Evolutionary conservation across 495 filamentous ascomycete genomes (phyloP).

Genomic region (Xylaria flabelliformis): DNA sequence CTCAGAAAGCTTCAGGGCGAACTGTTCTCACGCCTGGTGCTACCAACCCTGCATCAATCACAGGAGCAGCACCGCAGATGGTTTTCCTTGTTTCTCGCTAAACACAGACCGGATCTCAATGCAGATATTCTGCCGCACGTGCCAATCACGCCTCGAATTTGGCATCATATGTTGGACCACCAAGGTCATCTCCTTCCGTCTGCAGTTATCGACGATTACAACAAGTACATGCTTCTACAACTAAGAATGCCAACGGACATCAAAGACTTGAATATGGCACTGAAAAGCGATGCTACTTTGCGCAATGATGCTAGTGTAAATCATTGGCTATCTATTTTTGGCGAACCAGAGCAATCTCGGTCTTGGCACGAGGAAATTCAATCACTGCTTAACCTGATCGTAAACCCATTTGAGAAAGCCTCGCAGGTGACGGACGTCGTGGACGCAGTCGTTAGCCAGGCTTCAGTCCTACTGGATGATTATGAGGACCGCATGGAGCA

Average conservation of each 20-base stretch:
- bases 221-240: slow-evolving; percentile 1
- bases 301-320: slow-evolving; percentile 26
- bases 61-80: slow-evolving; percentile 29
- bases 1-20: slow-evolving; percentile 24
- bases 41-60: slow-evolving; percentile 31
- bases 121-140: slow-evolving; percentile 29
- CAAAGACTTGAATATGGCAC: slow-evolving; percentile 26
- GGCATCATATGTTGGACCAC: slow-evolving; percentile 21
- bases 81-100: slow-evolving; percentile 32
- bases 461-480: slow-evolving; percentile 30
- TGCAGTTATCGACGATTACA: not conserved
- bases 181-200: slow-evolving; percentile 27
- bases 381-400: not conserved
- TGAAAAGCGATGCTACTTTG: slow-evolving; percentile 25
- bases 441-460: slow-evolving; percentile 24
- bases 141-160: slow-evolving; percentile 29
- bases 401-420: not conserved
- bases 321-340: slow-evolving; percentile 35
- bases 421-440: slow-evolving; percentile 9
- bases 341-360: not conserved
- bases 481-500: slow-evolving; percentile 23
- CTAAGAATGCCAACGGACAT: slow-evolving; percentile 21
- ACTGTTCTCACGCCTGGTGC: slow-evolving; percentile 30
- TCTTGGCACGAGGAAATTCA: not conserved
- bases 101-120: slow-evolving; percentile 23